Evolutionary conservation across 129 eudicot genomes (phyloP), one percentile per base, ranked within the genome.

Genomic region (Helichrysum umbraculigerum): DNA sequence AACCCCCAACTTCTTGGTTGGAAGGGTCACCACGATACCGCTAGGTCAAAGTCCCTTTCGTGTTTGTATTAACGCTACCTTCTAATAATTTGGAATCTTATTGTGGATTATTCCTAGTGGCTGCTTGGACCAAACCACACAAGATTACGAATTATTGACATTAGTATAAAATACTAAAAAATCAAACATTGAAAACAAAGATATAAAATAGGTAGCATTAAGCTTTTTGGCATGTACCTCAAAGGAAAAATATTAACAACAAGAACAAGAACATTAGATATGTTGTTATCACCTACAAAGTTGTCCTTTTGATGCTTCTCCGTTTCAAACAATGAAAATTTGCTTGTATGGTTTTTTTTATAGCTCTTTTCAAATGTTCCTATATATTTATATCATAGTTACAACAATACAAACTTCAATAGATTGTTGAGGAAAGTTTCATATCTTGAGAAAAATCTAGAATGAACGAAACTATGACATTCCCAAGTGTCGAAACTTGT

Each of bases 401-500:
- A 57, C 14, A 58, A 25, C 32, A 32, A 44, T 70, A 56, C 9
- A 32, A 30, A 65, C 30, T 58, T 50, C 72, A 76, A 73, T 16
- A 62, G 32, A 28, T 60, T 73, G 54, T 78, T 37, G 7, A 47
- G 47, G 20, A 3, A 33, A n/a, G 0, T 34, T 25, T 4, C 2
- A 33, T 3, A 14, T 35, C 0, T 54, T 34, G n/a, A 59, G 10
- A 39, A 56, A 39, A 60, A 68, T 39, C 28, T 42, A 73, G 21
- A 39, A 80, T 71, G 47, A 21, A 79, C 11, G 79, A 73, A 4
- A 72, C 65, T 0, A 56, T 5, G 19, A 57, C 75, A 19, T 84
- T 89, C 32, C 86, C 81, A 6, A 33, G 83, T 0, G 85, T 89
- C 2, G 79, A 82, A n/a, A 69, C 76, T 8, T 86, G 96, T 56